Conservation (phyloP, 1,139 yeast genomes). For the Lodderomyces jiufengensis region DNA sequence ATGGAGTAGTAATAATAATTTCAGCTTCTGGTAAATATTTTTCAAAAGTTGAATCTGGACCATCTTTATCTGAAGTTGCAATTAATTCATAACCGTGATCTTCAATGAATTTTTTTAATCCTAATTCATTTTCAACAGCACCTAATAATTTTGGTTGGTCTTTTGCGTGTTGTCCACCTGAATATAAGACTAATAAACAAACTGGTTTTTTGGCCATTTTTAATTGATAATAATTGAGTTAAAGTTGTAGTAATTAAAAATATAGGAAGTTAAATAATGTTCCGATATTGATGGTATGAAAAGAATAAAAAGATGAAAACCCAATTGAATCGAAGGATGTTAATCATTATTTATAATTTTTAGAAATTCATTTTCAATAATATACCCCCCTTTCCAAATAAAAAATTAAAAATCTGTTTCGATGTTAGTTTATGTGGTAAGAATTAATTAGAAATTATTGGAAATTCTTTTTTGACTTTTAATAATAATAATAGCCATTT, state of each 20-base stretch:
- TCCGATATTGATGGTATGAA: too few species aligned
- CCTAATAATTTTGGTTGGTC: conserved; percentile 65
- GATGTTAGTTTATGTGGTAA: too few species aligned
- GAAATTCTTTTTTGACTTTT: too few species aligned
- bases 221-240: neutral
- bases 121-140: conserved; percentile 72
- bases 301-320: too few species aligned
- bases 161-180: conserved; percentile 54
- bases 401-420: too few species aligned
- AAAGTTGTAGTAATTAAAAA: neutral
- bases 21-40: conserved; percentile 42
- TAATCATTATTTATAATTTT: too few species aligned
- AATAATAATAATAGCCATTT: too few species aligned
- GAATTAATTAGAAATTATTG: too few species aligned
- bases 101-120: conserved; percentile 63
- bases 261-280: too few species aligned
- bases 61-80: conserved; percentile 65
- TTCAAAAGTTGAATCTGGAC: conserved; percentile 9
- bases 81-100: conserved; percentile 64
- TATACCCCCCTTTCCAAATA: too few species aligned
- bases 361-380: too few species aligned
- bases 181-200: conserved; percentile 55
- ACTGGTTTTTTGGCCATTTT: conserved; percentile 25
- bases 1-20: conserved; percentile 76
- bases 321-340: too few species aligned